Percentiles rank a stretch among this genome's conserved stretches.
These are phyloP conservation scores for Candida incommunis DNA, from an alignment of 805 yeast species.

Conservation along the genomic window DNA sequence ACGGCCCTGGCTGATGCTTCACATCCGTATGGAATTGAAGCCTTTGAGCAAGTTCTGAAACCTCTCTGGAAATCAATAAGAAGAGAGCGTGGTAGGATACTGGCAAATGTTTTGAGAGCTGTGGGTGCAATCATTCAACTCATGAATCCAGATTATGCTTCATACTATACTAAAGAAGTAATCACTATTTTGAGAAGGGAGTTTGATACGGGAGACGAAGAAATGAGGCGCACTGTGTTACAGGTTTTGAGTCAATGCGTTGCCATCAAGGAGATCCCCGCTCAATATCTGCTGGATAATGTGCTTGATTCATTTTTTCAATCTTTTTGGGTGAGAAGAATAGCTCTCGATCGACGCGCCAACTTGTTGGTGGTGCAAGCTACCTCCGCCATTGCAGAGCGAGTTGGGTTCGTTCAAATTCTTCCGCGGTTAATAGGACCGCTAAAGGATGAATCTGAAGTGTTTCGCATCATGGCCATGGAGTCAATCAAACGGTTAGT, in stretches of 20 bases:
- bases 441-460: slow-evolving; percentile 73
- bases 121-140: slow-evolving; percentile 71
- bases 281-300: slow-evolving; percentile 33
- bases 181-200: slow-evolving; percentile 56
- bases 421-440: slow-evolving; percentile 41
- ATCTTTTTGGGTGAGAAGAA: slow-evolving; percentile 70
- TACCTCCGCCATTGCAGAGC: slow-evolving; percentile 49
- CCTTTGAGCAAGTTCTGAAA: slow-evolving; percentile 61
- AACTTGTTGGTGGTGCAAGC: slow-evolving; percentile 56
- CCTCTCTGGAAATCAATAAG: slow-evolving; percentile 72
- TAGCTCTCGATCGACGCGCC: slow-evolving; percentile 40
- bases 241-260: slow-evolving; percentile 56
- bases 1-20: slow-evolving; percentile 69
- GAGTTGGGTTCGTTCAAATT: slow-evolving; percentile 49
- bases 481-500: slow-evolving; percentile 32
- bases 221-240: slow-evolving; percentile 64
- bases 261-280: slow-evolving; percentile 38
- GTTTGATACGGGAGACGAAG: slow-evolving; percentile 73
- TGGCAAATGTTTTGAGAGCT: slow-evolving; percentile 65
- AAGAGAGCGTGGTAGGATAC: slow-evolving; percentile 59
- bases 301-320: slow-evolving; percentile 50
- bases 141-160: slow-evolving; percentile 73
- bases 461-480: slow-evolving; percentile 63
- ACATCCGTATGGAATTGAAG: slow-evolving; percentile 79
- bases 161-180: slow-evolving; percentile 63